Conservation (phyloP, 2,329 filamentous ascomycete genomes). For the Dactylellina leptospora region DNA sequence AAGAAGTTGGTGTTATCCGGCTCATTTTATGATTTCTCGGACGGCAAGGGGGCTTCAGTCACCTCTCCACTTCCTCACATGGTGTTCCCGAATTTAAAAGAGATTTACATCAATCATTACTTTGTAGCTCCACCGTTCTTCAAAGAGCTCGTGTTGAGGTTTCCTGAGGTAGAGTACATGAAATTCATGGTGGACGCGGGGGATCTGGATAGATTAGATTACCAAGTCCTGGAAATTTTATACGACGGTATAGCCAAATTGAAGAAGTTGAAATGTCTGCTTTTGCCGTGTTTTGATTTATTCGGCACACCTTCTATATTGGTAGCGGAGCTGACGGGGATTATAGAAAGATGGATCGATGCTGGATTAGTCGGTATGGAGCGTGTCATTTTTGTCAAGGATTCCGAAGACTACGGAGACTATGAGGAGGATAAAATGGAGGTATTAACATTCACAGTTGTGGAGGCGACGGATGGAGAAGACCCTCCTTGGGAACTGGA, state of each 20-base stretch:
- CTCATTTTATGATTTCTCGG: not conserved
- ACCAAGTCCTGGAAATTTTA: not conserved
- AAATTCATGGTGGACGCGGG: conserved; percentile 19
- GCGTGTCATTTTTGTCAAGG: conserved; percentile 25
- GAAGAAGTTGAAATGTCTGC: conserved; percentile 14
- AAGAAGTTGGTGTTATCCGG: conserved; percentile 22
- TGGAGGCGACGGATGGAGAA: not conserved
- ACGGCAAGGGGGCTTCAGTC: not conserved
- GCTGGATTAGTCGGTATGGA: conserved; percentile 13
- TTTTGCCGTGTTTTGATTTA: conserved; percentile 9
- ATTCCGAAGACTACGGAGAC: not conserved
- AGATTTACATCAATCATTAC: conserved; percentile 3
- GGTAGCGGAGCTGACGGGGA: not conserved
- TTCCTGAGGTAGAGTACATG: conserved; percentile 20
- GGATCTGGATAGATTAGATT: conserved; percentile 1
- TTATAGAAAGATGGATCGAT: conserved; percentile 10
- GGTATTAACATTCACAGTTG: not conserved
- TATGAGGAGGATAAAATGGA: not conserved
- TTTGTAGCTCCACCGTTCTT: conserved; percentile 11
- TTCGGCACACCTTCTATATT: not conserved
- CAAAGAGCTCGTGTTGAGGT: conserved; percentile 17
- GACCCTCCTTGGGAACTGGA: not conserved
- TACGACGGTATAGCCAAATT: conserved; percentile 5
- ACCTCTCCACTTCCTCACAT: conserved; percentile 1
- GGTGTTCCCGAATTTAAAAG: conserved; percentile 16